These are phyloP conservation scores for Solanum sparsipilum DNA, from an alignment of 257 asterid species.

Conservation along the genomic window DNA sequence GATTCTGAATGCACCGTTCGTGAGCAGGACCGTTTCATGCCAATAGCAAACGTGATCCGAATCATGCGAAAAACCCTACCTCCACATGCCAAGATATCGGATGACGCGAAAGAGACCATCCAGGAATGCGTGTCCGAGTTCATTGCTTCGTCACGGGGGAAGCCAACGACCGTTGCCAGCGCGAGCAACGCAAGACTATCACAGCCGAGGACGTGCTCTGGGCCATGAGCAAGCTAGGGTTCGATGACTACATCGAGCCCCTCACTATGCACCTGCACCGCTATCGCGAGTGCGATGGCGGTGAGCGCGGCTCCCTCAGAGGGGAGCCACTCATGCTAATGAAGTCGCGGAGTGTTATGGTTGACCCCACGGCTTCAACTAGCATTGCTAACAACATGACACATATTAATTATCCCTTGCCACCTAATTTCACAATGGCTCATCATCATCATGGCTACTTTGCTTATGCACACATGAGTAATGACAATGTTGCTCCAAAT, in stretches of 20 bases:
- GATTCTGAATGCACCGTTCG: conserved; percentile 56
- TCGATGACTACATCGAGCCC: conserved; percentile 78
- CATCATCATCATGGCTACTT: conserved; percentile 38
- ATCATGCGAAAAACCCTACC: conserved; percentile 86
- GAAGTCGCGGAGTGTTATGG: conserved; percentile 16
- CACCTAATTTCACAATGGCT: conserved; percentile 30
- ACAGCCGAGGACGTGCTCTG: conserved; percentile 88
- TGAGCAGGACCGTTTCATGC: conserved; percentile 95
- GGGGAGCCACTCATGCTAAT: conserved; percentile 29
- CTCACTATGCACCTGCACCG: conserved; percentile 61
- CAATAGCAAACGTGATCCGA: conserved; percentile 74
- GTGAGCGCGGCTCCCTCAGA: conserved; percentile 50
- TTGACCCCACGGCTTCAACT: conserved; percentile 15
- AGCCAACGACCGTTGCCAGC: conserved; percentile 87
- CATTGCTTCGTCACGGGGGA: conserved; percentile 85
- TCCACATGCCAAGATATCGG: conserved; percentile 70
- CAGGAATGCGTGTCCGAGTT: conserved; percentile 86
- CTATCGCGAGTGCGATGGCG: conserved; percentile 60
- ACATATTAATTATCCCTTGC: conserved; percentile 6
- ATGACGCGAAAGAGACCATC: conserved; percentile 88
- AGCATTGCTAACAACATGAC: conserved; percentile 12
- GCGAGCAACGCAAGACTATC: conserved; percentile 91
- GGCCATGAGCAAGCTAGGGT: conserved; percentile 97
- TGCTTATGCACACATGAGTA: conserved; percentile 27
- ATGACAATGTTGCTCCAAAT: conserved; percentile 24